A percentile compares a stretch with the other conserved stretches of the same genome.
Evolutionary conservation across 306 rosid species (phyloP).

Genomic region (Lathyrus oleraceus): DNA sequence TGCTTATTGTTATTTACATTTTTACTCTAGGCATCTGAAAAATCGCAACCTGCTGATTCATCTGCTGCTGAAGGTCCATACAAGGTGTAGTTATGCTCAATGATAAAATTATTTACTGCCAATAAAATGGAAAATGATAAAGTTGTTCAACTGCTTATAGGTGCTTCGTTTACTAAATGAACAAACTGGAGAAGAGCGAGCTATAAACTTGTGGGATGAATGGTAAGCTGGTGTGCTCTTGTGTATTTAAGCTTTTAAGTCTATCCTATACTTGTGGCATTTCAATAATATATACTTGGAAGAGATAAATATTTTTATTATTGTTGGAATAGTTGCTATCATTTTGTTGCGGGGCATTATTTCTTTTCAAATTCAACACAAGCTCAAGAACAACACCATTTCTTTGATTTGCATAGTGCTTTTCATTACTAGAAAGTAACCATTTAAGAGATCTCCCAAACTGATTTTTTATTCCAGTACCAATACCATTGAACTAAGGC

Average conservation of each 20-base stretch:
- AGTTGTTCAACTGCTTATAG: conserved; percentile 50
- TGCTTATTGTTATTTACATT: conserved; percentile 31
- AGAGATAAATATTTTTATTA: not conserved
- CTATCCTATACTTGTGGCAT: conserved; percentile 13
- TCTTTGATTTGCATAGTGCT: not conserved
- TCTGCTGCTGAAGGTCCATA: conserved; percentile 48
- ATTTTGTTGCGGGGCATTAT: conserved; percentile 8
- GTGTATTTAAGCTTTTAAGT: conserved; percentile 21
- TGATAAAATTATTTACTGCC: conserved; percentile 12
- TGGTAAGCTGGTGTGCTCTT: conserved; percentile 55
- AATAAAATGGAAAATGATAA: conserved; percentile 27
- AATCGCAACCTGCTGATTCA: conserved; percentile 47
- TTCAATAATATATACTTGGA: not conserved
- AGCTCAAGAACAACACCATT: not conserved
- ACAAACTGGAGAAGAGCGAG: conserved; percentile 70
- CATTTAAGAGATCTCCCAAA: not conserved
- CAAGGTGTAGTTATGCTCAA: conserved; percentile 63
- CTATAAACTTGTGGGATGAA: conserved; percentile 65
- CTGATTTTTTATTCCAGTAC: not conserved
- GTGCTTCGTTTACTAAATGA: conserved; percentile 87
- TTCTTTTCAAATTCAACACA: not conserved
- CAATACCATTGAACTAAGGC: conserved; percentile 3
- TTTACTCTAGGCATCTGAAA: conserved; percentile 68
- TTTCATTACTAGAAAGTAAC: conserved; percentile 2
- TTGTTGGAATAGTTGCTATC: conserved; percentile 24